phyloP scores from a whole-genome alignment of 495 filamentous ascomycete species.

The Neurospora intermedia region DNA sequence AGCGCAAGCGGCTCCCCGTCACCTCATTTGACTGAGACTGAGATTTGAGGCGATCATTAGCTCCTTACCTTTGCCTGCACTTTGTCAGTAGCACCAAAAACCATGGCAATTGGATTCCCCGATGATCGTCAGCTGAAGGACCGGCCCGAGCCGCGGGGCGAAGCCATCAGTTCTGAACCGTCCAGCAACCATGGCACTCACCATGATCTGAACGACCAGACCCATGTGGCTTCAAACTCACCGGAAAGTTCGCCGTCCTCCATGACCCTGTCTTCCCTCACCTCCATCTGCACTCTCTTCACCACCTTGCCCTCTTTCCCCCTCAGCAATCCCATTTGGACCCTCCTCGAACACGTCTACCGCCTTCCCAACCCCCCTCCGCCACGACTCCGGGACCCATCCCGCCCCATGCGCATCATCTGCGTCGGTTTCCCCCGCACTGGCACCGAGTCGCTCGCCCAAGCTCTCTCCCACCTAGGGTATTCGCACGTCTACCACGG shows the following conservation, averaged over 20 bases:
- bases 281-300: background rate
- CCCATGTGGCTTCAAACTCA: background rate
- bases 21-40: background rate
- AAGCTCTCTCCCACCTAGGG: constrained; percentile 48
- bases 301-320: background rate
- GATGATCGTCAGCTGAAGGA: background rate
- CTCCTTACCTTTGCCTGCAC: background rate
- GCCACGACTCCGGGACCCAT: constrained; percentile 28
- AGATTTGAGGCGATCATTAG: background rate
- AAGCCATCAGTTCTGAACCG: background rate
- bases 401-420: constrained; percentile 54
- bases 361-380: constrained; percentile 6
- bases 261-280: background rate
- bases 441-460: constrained; percentile 53
- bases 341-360: constrained; percentile 20
- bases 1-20: background rate
- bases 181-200: background rate
- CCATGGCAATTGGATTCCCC: background rate
- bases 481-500: constrained; percentile 57
- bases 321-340: constrained; percentile 15
- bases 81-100: background rate
- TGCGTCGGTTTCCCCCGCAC: constrained; percentile 50
- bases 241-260: background rate
- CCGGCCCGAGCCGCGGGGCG: background rate
- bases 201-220: background rate